Conservation (phyloP, 2,329 filamentous ascomycete species). For the Stachybotrys elegans region DNA sequence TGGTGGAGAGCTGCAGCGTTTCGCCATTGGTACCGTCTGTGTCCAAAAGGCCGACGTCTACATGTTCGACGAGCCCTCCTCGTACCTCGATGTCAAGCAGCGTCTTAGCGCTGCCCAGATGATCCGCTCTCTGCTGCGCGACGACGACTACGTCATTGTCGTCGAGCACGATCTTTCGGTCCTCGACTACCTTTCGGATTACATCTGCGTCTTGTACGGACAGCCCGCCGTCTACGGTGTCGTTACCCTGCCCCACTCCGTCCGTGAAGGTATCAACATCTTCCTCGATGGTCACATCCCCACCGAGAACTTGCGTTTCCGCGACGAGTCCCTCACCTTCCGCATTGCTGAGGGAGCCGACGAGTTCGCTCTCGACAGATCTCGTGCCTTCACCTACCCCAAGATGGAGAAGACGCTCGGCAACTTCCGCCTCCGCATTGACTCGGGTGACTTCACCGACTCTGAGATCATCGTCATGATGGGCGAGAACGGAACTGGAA, state of each 20-base stretch:
- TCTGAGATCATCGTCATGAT: constrained; percentile 99
- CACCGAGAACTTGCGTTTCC: constrained; percentile 97
- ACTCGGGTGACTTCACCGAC: constrained; percentile 85
- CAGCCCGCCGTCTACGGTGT: constrained; percentile 96
- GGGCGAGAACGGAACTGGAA: constrained; percentile 99
- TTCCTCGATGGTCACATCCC: constrained; percentile 98
- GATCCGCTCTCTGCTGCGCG: constrained; percentile 83
- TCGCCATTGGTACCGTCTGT: constrained; percentile 92
- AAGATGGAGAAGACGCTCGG: constrained; percentile 90
- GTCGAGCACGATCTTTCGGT: constrained; percentile 99
- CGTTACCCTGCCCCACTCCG: constrained; percentile 89
- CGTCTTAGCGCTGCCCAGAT: constrained; percentile 87
- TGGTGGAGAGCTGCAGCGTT: constrained; percentile 96
- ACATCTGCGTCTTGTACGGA: constrained; percentile 95
- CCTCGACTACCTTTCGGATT: constrained; percentile 97
- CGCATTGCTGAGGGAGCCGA: constrained; percentile 85
- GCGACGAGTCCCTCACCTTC: constrained; percentile 94
- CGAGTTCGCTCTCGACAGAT: constrained; percentile 80
- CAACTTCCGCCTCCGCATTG: constrained; percentile 77
- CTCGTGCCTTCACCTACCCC: constrained; percentile 81
- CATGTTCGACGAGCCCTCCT: constrained; percentile 99
- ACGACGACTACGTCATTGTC: constrained; percentile 94
- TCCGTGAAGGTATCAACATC: constrained; percentile 98
- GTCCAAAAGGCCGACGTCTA: constrained; percentile 97
- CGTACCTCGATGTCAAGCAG: constrained; percentile 99